Base-by-base conservation (phyloP, 257 asterid species). In the Ligustrum vulgare region DNA sequence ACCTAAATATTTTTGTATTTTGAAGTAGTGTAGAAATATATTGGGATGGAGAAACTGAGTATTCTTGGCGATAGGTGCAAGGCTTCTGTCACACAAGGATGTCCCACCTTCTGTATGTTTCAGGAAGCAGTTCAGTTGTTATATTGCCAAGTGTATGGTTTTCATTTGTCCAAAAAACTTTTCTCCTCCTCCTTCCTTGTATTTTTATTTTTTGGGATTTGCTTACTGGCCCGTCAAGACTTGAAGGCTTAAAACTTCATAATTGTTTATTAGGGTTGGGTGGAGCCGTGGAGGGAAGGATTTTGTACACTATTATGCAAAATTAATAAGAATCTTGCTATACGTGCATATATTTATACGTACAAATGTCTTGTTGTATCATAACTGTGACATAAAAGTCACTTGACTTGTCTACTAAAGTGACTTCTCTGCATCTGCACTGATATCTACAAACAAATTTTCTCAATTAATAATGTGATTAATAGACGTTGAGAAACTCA, bases 61-160 rank as follows among this genome's bases (percentile, higher is more conserved):
- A 79, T 69, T 73, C 84, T 75, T 83, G 69, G 80, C 81, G 83
- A 80, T 78, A 69, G 87, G 84, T 86, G 87, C 84, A 86, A 81
- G 82, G 80, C 23, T 77, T 65, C 78, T 11, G 63, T 86, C 85
- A 72, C 62, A 65, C 25, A 67, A 54, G 72, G 80, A 68, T 71
- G 85, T 78, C 80, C 74, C 82, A 81, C 63, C 77, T 12, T 49
- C 71, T 71, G 25, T 47, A 20, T 69, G 54, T 72, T 32, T 36
- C 56, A 45, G 33, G 51, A 35, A 60, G 69, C 47, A 54, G 32
- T 33, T 32, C 71, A 72, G 34, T 67, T 73, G 78, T 65, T 60
- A n/a, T 45, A 33, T 22, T 67, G 80, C 80, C 86, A 77, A 34
- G 73, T 70, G 20, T 78, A 58, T 28, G 25, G 49, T 35, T 33